These are phyloP conservation scores for Nakazawaea laoshanensis DNA, from an alignment of 805 yeast genomes.

Conservation along the genomic window DNA sequence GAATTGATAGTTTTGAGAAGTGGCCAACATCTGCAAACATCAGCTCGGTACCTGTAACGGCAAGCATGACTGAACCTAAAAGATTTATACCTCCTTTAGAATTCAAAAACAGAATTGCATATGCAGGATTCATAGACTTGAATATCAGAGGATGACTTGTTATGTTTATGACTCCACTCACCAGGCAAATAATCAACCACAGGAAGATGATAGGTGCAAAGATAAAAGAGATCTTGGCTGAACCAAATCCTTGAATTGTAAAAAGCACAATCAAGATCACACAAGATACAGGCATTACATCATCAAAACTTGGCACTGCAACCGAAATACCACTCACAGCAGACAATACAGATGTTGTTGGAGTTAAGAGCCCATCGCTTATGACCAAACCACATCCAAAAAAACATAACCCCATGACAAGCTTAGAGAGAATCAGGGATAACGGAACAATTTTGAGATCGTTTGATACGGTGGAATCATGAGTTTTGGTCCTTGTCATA, in stretches of 20 bases:
- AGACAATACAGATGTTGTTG: conserved; percentile 52
- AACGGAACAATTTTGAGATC: conserved; percentile 15
- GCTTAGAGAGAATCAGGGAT: conserved; percentile 24
- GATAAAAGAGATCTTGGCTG: conserved; percentile 33
- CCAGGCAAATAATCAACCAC: conserved; percentile 39
- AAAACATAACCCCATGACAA: conserved; percentile 32
- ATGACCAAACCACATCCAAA: conserved; percentile 49
- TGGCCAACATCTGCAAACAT: conserved; percentile 60
- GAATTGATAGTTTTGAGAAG: conserved; percentile 41
- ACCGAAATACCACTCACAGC: conserved; percentile 50
- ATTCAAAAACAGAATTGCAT: conserved; percentile 37
- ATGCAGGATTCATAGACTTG: conserved; percentile 40
- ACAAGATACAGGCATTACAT: conserved; percentile 41
- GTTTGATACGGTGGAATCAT: conserved; percentile 17
- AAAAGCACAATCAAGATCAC: conserved; percentile 37
- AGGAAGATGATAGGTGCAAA: conserved; percentile 48
- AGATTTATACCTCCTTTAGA: conserved; percentile 29
- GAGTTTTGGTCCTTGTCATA: conserved; percentile 32
- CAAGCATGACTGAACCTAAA: conserved; percentile 42
- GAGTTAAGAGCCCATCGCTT: conserved; percentile 55
- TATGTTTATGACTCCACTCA: conserved; percentile 39
- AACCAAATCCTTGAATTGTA: conserved; percentile 39
- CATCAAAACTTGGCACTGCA: conserved; percentile 34
- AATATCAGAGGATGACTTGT: conserved; percentile 33
- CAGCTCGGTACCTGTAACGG: conserved; percentile 54